Evolutionary conservation across 768 basidiomycete species (phyloP), one percentile per base, ranked within the genome.

Genomic region (Naematelia encephala): DNA sequence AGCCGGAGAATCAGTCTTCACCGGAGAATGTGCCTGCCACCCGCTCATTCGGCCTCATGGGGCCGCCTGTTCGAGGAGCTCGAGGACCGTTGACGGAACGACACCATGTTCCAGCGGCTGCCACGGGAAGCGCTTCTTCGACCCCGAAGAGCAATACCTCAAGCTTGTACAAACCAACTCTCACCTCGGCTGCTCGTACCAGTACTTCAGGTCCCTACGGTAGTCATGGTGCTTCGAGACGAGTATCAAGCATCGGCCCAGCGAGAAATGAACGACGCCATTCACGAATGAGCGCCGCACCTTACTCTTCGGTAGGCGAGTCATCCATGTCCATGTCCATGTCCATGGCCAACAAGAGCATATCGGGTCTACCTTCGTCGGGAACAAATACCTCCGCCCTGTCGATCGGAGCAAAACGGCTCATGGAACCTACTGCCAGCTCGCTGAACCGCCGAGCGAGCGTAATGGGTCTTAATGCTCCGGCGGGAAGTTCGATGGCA

Each of bases 81-180:
- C 25, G 59, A 52, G 51, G 57, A n/a, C 61, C 61, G 8, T 47
- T 62, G 4, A 56, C 45, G 14, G 61, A 62, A 30, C 39, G 56
- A 13, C 55, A 61, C 39, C 42, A 22, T 45, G 50, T 34, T 16
- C 51, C 52, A 11, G 47, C 30, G 4, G 42, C 55, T 10, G 34
- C 44, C n/a, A n/a, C n/a, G 49, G 39, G 45, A 48, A 28, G 55
- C 53, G 10, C 51, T 28, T 12, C 47, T 29, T 54, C 62, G 14
- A 51, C 42, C 2, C 59, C 58, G 13, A 52, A 54, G 19, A 39
- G 34, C 34, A 39, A 39, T 39, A 25, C 47, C 44, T 61, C 63
- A 0, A 61, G 54, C 39, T 47, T 64, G 14, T 54, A 57, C 46
- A 56, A 57, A 44, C 63, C 63, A 13, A 64, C 63, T 19, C 59